These are phyloP conservation scores for Monilinia laxa DNA, from an alignment of 2,329 filamentous ascomycete species.

Conservation along the genomic window DNA sequence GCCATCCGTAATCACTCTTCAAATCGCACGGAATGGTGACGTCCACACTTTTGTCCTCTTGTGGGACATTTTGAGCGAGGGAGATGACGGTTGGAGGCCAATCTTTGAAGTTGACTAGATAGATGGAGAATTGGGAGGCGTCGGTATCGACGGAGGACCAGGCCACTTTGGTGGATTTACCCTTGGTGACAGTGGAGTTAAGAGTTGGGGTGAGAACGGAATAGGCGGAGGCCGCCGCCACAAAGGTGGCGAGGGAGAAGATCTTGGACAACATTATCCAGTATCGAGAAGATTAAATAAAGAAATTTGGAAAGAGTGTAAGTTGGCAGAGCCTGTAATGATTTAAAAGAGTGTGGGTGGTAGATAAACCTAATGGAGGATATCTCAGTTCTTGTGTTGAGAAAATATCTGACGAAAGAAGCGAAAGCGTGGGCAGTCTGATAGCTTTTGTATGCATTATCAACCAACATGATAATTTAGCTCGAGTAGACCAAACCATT, in stretches of 20 bases:
- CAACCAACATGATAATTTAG: neutral
- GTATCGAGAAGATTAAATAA: neutral
- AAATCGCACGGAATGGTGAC: constrained; percentile 14
- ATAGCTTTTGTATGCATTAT: constrained; percentile 17
- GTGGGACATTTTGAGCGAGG: constrained; percentile 21
- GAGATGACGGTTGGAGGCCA: constrained; percentile 22
- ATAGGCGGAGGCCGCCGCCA: constrained; percentile 14
- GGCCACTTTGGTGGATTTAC: constrained; percentile 10
- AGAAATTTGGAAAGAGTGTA: constrained; percentile 18
- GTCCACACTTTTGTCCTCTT: neutral
- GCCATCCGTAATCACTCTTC: constrained; percentile 18
- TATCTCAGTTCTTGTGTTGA: constrained; percentile 2
- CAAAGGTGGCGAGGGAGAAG: constrained; percentile 11
- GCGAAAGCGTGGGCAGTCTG: neutral
- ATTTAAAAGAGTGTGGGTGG: constrained; percentile 9
- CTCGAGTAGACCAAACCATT: neutral
- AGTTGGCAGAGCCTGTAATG: constrained; percentile 16
- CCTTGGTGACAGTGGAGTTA: constrained; percentile 19
- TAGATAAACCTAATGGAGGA: constrained; percentile 3
- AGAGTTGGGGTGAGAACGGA: constrained; percentile 13
- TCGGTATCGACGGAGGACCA: constrained; percentile 19
- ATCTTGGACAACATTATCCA: constrained; percentile 21
- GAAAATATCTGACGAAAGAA: constrained; percentile 17
- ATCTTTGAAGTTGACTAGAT: constrained; percentile 22
- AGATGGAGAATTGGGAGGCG: constrained; percentile 18